Percentiles rank a stretch among this genome's conserved stretches.
These are phyloP conservation scores for Nemania serpens DNA, from an alignment of 2,329 filamentous ascomycete species.

Conservation along the genomic window DNA sequence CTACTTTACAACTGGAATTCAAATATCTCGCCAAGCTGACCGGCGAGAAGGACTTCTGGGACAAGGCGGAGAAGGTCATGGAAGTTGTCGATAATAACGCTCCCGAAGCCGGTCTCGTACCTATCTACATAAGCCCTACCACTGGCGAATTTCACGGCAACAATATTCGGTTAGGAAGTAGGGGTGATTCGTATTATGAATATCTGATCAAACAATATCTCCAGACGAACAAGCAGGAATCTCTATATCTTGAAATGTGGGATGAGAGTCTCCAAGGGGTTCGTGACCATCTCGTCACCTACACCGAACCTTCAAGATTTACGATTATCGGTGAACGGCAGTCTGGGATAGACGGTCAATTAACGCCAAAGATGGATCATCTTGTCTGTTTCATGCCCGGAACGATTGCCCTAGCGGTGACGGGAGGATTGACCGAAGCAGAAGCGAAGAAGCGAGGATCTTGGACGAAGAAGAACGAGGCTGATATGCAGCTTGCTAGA, in stretches of 20 bases:
- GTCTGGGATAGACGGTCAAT: slow-evolving; percentile 64
- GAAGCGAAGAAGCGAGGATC: slow-evolving; percentile 72
- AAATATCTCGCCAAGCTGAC: slow-evolving; percentile 96
- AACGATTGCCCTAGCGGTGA: slow-evolving; percentile 88
- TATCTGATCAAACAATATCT: slow-evolving; percentile 99
- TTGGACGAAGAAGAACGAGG: slow-evolving; percentile 81
- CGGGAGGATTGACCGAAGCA: slow-evolving; percentile 74
- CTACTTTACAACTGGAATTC: slow-evolving; percentile 91
- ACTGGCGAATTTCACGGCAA: slow-evolving; percentile 78
- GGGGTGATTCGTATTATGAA: slow-evolving; percentile 98
- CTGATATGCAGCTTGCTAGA: slow-evolving; percentile 82
- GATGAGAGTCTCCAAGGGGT: slow-evolving; percentile 82
- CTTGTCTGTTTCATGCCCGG: slow-evolving; percentile 97
- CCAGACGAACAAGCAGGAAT: slow-evolving; percentile 86
- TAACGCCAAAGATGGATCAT: slow-evolving; percentile 96
- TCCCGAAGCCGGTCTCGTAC: slow-evolving; percentile 79
- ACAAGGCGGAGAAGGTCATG: slow-evolving; percentile 89
- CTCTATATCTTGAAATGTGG: slow-evolving; percentile 92
- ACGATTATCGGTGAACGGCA: slow-evolving; percentile 92
- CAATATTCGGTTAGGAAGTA: slow-evolving; percentile 89
- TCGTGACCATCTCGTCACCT: slow-evolving; percentile 89
- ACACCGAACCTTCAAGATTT: slow-evolving; percentile 77
- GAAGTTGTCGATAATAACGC: slow-evolving; percentile 84
- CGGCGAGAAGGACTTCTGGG: slow-evolving; percentile 91
- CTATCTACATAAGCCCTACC: slow-evolving; percentile 85